Evolutionary conservation across 306 rosid species (phyloP).

Genomic region (Dalbergia cultrata): DNA sequence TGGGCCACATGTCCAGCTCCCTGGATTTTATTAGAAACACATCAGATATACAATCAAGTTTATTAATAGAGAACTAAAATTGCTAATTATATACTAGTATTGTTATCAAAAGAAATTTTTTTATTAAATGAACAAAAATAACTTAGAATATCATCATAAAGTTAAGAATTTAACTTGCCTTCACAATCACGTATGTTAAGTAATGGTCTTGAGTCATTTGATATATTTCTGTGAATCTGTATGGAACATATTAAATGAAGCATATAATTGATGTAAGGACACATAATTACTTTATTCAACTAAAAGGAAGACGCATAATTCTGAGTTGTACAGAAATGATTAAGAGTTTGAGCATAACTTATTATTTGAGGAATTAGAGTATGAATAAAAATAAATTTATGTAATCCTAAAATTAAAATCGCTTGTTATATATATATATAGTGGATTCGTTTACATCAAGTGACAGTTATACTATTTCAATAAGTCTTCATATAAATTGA

Average conservation of each 20-base stretch:
- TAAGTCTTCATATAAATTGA: no score
- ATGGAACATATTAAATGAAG: background rate
- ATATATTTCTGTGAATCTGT: background rate
- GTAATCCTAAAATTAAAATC: background rate
- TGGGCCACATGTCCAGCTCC: slow-evolving; percentile 62
- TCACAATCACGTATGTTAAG: background rate
- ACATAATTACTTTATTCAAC: no score
- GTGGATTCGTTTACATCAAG: no score
- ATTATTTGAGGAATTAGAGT: background rate
- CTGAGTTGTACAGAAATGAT: background rate
- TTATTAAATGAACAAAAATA: background rate
- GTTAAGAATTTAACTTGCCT: background rate
- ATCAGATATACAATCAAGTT: background rate
- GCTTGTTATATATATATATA: no score
- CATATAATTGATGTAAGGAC: background rate
- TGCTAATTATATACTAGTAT: background rate
- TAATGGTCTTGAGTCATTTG: background rate
- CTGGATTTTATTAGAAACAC: slow-evolving; percentile 15
- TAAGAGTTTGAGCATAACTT: background rate
- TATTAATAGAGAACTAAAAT: background rate
- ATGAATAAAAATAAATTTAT: background rate
- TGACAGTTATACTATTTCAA: no score
- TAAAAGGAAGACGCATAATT: background rate
- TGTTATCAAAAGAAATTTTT: background rate
- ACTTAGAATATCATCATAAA: background rate